Evolutionary conservation across 306 rosid species (phyloP), one percentile per base, ranked within the genome.

Genomic region (Acmispon strigosus): DNA sequence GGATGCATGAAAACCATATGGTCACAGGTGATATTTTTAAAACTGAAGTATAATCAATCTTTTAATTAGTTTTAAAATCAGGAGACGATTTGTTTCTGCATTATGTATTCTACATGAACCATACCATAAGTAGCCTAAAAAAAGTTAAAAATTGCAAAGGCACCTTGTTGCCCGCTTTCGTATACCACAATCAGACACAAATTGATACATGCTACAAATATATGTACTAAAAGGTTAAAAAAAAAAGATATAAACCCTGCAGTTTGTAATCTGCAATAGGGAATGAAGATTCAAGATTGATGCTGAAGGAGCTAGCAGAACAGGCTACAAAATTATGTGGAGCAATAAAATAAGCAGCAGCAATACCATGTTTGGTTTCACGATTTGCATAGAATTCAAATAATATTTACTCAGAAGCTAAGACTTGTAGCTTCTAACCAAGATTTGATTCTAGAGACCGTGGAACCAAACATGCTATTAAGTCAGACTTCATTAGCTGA

Each of bases 401-500:
- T 1, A 2, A 27, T 4, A 27, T 27, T 27, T 27, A 27, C 32
- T 27, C 32, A 27, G 24, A 22, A 22, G 24, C 24, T 22, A 22
- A 22, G 24, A 22, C 24, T 22, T 22, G 24, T 22, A 22, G 32
- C 32, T 27, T 27, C 32, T 27, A 27, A 27, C 32, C 32, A 27
- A 27, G 32, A 27, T 1, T 27, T 27, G 32, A 27, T 27, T 27
- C 32, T 27, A 27, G 4, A 27, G 4, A 27, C 24, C 24, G 24
- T 2, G 32, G 32, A 27, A 27, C 37, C 37, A 32, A 32, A 32
- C 37, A 32, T 32, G 8, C 37, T 32, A 32, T 17, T 62, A 22
- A 27, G 61, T 78, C 51, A 83, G 20, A 54, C 66, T 53, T 60
- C 76, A 63, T 44, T 53, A 78, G 27, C 16, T 54, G 62, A 39